Conservation (phyloP, 768 basidiomycete species). For the Tricholoma furcatifolium region DNA sequence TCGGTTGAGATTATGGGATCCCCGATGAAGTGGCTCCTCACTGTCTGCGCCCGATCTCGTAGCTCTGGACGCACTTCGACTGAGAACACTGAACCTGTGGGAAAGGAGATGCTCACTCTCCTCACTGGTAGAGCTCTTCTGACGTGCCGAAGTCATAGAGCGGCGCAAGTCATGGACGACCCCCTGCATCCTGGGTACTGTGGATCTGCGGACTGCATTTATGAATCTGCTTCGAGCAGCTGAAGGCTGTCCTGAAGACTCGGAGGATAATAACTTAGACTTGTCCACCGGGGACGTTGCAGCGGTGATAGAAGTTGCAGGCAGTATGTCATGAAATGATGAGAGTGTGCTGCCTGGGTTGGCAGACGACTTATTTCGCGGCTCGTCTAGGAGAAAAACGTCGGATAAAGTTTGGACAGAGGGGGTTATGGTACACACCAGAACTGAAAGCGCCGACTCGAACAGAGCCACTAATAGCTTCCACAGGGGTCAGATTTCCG, state of each 20-base stretch:
- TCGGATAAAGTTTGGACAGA: not conserved
- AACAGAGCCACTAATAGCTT: conserved; percentile 16
- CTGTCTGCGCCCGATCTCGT: conserved; percentile 3
- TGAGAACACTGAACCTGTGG: conserved; percentile 3
- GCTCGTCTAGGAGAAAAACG: conserved; percentile 5
- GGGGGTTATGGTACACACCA: conserved; percentile 15
- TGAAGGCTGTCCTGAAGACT: not conserved
- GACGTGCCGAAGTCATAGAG: conserved; percentile 41
- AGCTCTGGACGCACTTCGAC: conserved; percentile 2
- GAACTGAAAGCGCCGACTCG: conserved; percentile 25
- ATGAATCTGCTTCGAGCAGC: conserved; percentile 20
- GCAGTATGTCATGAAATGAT: conserved; percentile 49
- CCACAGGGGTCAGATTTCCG: conserved; percentile 40
- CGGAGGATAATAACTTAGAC: conserved; percentile 8
- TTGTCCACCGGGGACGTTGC: conserved; percentile 27
- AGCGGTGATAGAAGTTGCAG: conserved; percentile 42
- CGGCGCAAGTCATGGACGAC: conserved; percentile 34
- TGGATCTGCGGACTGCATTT: conserved; percentile 29
- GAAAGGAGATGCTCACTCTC: conserved; percentile 12
- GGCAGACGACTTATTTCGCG: conserved; percentile 4
- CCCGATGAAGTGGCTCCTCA: conserved; percentile 6
- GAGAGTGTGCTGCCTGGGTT: conserved; percentile 16
- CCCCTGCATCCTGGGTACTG: conserved; percentile 39
- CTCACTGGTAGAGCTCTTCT: conserved; percentile 4
- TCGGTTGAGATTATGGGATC: conserved; percentile 5